Evolutionary conservation across 768 basidiomycete genomes (phyloP).

Genomic region (Boletus rufocinnamomeus): DNA sequence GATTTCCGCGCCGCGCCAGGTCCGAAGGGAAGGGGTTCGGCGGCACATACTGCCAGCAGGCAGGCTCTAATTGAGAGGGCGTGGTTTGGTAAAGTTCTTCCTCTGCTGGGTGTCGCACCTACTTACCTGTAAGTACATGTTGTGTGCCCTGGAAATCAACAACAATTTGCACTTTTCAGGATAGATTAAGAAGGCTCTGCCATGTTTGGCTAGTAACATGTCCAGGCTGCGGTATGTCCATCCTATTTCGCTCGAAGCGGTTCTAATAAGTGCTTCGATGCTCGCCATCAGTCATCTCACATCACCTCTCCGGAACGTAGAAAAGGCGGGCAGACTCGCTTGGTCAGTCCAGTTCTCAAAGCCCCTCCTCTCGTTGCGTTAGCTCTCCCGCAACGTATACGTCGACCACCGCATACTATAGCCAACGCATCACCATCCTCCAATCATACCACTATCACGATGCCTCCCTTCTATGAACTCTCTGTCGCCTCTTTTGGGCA

Average conservation of each 20-base stretch:
- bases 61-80: conserved; percentile 20
- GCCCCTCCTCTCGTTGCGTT: background rate
- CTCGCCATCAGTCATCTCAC: conserved; percentile 17
- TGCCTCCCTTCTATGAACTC: conserved; percentile 39
- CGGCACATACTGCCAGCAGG: background rate
- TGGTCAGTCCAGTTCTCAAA: background rate
- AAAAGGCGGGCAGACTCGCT: conserved; percentile 22
- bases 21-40: background rate
- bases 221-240: conserved; percentile 13
- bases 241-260: conserved; percentile 25
- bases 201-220: conserved; percentile 24
- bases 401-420: background rate
- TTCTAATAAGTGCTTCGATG: conserved; percentile 16
- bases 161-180: conserved; percentile 36
- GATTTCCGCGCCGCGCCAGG: conserved; percentile 11
- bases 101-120: conserved; percentile 12
- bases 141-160: conserved; percentile 25
- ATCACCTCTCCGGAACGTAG: conserved; percentile 14
- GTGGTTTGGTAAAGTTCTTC: conserved; percentile 29
- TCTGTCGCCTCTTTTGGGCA: conserved; percentile 32
- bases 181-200: conserved; percentile 30
- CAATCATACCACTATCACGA: conserved; percentile 8
- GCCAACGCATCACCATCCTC: background rate
- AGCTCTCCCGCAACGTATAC: background rate
- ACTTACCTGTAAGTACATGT: conserved; percentile 22